These are phyloP conservation scores for Lathyrus aphaca DNA, from an alignment of 306 rosid species.

Conservation along the genomic window DNA sequence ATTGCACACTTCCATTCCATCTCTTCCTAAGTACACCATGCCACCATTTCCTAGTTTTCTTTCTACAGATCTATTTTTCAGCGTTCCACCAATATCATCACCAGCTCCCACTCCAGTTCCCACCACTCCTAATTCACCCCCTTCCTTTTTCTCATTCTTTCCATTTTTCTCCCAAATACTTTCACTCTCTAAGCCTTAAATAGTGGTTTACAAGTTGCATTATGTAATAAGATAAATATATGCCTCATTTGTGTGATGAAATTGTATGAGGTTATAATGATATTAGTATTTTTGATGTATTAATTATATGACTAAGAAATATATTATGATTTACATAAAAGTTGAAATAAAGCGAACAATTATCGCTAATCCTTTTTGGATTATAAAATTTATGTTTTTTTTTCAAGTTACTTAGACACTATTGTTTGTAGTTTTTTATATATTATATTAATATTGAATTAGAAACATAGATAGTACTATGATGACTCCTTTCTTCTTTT, in stretches of 20 bases:
- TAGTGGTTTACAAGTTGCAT: background rate
- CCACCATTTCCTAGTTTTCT: constrained; percentile 42
- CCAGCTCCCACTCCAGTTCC: background rate
- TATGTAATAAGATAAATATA: too few relatives aligned
- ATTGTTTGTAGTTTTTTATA: too few relatives aligned
- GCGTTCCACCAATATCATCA: constrained; percentile 8
- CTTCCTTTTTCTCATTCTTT: constrained; percentile 32
- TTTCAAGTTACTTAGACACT: too few relatives aligned
- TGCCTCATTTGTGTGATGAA: too few relatives aligned
- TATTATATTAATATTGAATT: too few relatives aligned
- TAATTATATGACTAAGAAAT: background rate
- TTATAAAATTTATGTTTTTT: too few relatives aligned
- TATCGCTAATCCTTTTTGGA: too few relatives aligned
- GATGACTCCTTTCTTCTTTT: too few relatives aligned
- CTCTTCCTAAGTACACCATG: constrained; percentile 2
- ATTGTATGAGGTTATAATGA: background rate
- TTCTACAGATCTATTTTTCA: background rate
- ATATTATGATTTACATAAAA: too few relatives aligned
- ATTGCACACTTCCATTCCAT: background rate
- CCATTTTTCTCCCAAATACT: constrained; percentile 46
- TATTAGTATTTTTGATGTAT: background rate
- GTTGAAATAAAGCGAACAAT: too few relatives aligned
- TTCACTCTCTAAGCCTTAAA: constrained; percentile 38
- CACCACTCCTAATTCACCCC: constrained; percentile 2
- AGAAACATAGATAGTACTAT: too few relatives aligned